Evolutionary conservation across 345 rosid genomes (phyloP), one percentile per base, ranked within the genome.

Genomic region (Durio zibethinus): DNA sequence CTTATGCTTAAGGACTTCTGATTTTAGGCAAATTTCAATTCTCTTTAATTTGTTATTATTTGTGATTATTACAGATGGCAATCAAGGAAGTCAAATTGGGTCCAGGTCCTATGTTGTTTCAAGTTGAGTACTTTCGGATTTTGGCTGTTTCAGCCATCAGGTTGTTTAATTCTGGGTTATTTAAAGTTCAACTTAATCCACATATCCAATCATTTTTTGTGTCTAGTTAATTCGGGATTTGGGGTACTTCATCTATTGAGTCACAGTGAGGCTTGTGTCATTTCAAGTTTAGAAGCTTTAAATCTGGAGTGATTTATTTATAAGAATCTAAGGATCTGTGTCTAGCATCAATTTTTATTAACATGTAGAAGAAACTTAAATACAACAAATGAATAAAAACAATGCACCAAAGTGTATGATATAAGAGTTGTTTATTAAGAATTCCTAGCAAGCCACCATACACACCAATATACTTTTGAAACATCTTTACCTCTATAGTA

Each of bases 401-500:
- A 64, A 64, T 35, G 47, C 14, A 64, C 27, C 23, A 27, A 4
- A 69, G 14, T 69, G 14, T 25, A 45, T 45, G 36, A 54, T 25
- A 45, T 68, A 68, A 43, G 53, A 68, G 31, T 25, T 70, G 38
- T 1, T 23, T 50, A 20, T 1, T 18, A 56, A 52, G 33, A 50
- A 50, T 50, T 71, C 61, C 29, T 10, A 31, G 75, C 16, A 50
- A 31, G 60, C 42, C 61, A 10, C 20, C 2, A 48, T 48, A 9
- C 4, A 50, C 0, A 27, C 4, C 42, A 18, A 50, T 40, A 61
- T 45, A 31, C 45, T 29, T 62, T n/a, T 76, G 62, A 18, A 77
- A 82, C 27, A 75, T 73, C 72, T 85, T 68, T 80, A 93, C 99
- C 93, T 89, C 86, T 77, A 96, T 96, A 69, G 84, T 83, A 63